Base-by-base conservation (phyloP, 495 filamentous ascomycete species). In the Glutinoglossum americanum region DNA sequence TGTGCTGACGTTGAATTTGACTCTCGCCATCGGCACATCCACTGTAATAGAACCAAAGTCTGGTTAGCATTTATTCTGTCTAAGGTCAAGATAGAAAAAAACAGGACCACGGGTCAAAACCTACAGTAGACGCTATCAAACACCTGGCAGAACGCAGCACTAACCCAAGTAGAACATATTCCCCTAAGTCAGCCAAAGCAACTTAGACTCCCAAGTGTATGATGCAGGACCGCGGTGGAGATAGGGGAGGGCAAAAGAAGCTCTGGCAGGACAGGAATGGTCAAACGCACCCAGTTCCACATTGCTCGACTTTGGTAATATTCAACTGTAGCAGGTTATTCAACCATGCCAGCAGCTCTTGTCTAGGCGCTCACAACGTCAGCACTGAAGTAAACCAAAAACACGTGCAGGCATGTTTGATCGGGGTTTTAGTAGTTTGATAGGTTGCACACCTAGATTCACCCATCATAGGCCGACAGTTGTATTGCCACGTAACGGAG, bases 241-340 rank as follows among this genome's bases (percentile, higher is more conserved):
- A 21, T 21, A 21, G n/a, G 17, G 9, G 41, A 21, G n/a, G 28
- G 21, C 3, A 3, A 21, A 25, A 10, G 33, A 53, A 27, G 17
- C 15, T 56, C 15, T 39, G 7, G 21, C 15, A 56, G 6, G 28
- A 15, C 15, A n/a, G 13, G 10, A n/a, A 32, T 49, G 67, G 68
- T 15, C 5, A 21, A 45, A 45, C 84, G 64, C 84, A 98, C 92
- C 92, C 92, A 63, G 92, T 97, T 64, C 92, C 92, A 71, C 92
- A 96, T 76, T 98, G 93, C 72, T 98, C 92, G 67, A 98, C 84
- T 72, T 94, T 96, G 67, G 90, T 96, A 59, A 98, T 80, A 72
- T 97, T 97, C 62, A 97, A 80, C 74, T 94, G 86, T 57, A 98
- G 80, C 55, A 97, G 87, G 76, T 84, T 87, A 77, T 98, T 98